Conservation (phyloP, 257 asterid species). For the Solanum piurae region DNA sequence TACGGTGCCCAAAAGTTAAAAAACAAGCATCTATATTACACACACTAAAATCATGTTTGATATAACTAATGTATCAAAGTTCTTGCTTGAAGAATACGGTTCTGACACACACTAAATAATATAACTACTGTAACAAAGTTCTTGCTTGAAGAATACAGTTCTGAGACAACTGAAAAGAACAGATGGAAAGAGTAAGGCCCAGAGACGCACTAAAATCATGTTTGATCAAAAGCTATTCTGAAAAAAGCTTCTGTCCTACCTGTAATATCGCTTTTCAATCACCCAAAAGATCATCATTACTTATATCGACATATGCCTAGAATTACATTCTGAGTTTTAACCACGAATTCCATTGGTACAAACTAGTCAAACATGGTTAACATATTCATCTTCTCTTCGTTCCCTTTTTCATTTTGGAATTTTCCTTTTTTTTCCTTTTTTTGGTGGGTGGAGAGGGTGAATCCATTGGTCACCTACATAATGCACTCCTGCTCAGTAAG, state of each 20-base stretch:
- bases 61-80: not conserved
- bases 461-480: not conserved
- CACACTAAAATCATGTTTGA: not conserved
- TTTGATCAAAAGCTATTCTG: not conserved
- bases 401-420: not conserved
- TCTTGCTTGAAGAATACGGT: not conserved
- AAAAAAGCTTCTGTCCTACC: not conserved
- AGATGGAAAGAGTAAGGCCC: not conserved
- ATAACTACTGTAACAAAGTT: not conserved
- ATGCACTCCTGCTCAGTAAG: not conserved
- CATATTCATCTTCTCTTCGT: not conserved
- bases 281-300: not conserved
- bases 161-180: not conserved
- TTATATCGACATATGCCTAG: not conserved
- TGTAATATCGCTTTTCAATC: not conserved
- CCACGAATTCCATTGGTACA: not conserved
- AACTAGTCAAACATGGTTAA: not conserved
- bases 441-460: not conserved
- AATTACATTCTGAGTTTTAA: not conserved
- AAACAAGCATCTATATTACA: not conserved
- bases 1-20: not conserved
- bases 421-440: not conserved
- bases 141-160: not conserved
- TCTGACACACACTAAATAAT: not conserved
- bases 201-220: not conserved